Evolutionary conservation across 305 asterid genomes (phyloP), one percentile per base, ranked within the genome.

Genomic region (Petunia hybrid): DNA sequence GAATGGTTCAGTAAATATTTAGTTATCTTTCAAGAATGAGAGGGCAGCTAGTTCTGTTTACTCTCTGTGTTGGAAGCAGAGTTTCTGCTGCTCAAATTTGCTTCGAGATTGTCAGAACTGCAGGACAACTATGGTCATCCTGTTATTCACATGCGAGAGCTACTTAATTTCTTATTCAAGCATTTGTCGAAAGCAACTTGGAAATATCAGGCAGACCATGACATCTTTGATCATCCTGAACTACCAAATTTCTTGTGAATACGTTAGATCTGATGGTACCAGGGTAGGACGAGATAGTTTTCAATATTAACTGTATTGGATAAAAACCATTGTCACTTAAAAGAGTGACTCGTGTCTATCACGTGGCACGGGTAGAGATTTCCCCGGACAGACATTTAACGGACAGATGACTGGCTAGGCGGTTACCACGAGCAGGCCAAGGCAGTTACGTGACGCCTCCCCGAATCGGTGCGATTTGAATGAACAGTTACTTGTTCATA

Each of bases 21-120:
- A 46, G 61, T 39, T 59, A 22, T 70, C 61, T 71, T 71, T 71
- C 61, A 71, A 35, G 62, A 35, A 71, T 35, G 78, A 71, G 6
- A 14, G 8, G 35, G 61, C 31, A 48, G 78, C 78, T 12, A 48
- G 5, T 0, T 48, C 7, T 71, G 22, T 31, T 13, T 6, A 22
- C 45, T 7, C 39, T 31, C 43, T 46, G 43, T 5, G 59, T 45
- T 43, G 76, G 61, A 48, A 71, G 43, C 61, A 35, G 62, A 48
- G 61, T 71, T 48, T 71, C 45, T 35, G 46, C 78, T 12, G 78
- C 78, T 48, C 43, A 9, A 46, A 46, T 48, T 46, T 13, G 78
- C 22, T 3, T 71, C 36, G 43, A 48, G 78, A 48, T 71, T 71
- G 35, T 70, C 35, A 5, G 31, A 71, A 35, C 45, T 35, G 78